A percentile compares a stretch with the other conserved stretches of the same genome.
Evolutionary conservation across 768 basidiomycete species (phyloP).

Genomic region (Lactifluus volemus): DNA sequence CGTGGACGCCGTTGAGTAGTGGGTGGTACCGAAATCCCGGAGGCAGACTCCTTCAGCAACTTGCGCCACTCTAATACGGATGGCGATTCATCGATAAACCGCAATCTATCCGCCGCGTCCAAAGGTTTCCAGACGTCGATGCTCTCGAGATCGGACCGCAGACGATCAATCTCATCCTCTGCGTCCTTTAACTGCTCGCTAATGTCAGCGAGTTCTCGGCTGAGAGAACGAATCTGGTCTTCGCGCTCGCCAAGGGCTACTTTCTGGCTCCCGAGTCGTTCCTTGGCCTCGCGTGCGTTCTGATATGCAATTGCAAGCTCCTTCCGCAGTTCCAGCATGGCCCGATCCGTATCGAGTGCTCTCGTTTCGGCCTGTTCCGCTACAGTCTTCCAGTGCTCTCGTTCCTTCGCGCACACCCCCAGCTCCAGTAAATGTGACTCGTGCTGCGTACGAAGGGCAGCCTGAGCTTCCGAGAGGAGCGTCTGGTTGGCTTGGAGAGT

Average conservation of each 20-base stretch:
- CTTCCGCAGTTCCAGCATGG: background rate
- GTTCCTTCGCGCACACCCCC: background rate
- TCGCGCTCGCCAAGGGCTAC: background rate
- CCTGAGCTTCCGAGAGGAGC: background rate
- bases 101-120: background rate
- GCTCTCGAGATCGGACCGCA: background rate
- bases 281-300: conserved; percentile 2
- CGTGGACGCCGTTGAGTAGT: background rate
- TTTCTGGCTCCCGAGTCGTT: background rate
- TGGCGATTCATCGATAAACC: background rate
- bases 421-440: background rate
- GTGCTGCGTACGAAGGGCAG: background rate
- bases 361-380: conserved; percentile 1
- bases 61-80: background rate
- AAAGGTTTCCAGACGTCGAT: background rate
- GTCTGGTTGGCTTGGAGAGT: background rate
- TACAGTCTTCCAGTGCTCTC: background rate
- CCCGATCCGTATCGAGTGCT: background rate
- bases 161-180: background rate
- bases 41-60: background rate
- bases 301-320: background rate
- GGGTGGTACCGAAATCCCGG: background rate
- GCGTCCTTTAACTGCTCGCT: background rate
- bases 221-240: background rate
- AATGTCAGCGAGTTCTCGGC: background rate